Percentiles rank a stretch among this genome's conserved stretches.
These are phyloP conservation scores for Bidens hawaiensis DNA, from an alignment of 140 eudicot genomes.

Conservation along the genomic window DNA sequence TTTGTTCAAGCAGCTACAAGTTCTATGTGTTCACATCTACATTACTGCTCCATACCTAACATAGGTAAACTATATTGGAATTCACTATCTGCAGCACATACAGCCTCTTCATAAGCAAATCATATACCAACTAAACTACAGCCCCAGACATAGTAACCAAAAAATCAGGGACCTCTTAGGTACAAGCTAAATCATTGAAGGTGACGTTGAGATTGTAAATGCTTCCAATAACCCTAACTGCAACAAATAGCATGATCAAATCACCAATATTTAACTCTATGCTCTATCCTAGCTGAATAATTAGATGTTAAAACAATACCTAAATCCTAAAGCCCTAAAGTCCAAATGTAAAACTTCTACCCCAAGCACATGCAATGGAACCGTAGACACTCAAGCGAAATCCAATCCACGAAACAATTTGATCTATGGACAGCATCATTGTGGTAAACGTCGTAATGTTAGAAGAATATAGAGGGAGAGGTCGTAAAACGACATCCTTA, in stretches of 20 bases:
- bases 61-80: neutral
- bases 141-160: conserved; percentile 6
- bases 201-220: conserved; percentile 2
- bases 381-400: too few species aligned
- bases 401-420: too few species aligned
- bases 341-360: too few species aligned
- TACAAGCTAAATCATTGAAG: neutral
- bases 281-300: conserved; percentile 2
- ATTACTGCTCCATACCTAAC: too few species aligned
- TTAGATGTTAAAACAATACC: neutral
- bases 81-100: conserved; percentile 4
- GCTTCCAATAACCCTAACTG: conserved; percentile 11
- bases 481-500: too few species aligned
- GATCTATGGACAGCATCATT: too few species aligned
- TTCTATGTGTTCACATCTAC: too few species aligned
- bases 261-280: too few species aligned
- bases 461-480: too few species aligned
- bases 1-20: too few species aligned
- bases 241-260: conserved; percentile 1
- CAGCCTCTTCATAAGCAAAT: conserved; percentile 1
- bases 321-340: conserved; percentile 1
- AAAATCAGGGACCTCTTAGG: conserved; percentile 10
- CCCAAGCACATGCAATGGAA: too few species aligned
- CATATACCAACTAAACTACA: neutral
- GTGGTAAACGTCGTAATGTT: too few species aligned